phyloP scores from a whole-genome alignment of 2,329 filamentous ascomycete species.

The Diaporthe sp. region DNA sequence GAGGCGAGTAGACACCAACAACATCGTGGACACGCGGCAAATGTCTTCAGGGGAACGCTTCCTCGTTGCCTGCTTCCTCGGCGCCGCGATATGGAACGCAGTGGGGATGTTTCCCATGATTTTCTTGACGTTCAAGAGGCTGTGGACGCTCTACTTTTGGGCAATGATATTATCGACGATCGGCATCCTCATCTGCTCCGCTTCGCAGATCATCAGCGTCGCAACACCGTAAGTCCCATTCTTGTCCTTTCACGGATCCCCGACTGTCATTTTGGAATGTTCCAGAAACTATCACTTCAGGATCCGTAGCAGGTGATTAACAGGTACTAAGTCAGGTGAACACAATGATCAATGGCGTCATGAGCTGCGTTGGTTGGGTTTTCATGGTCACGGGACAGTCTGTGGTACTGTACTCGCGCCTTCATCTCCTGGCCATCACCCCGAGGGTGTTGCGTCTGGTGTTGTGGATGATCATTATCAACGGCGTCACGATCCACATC shows the following conservation, averaged over 20 bases:
- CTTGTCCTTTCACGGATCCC: too few species aligned
- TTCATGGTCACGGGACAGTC: conserved; percentile 69
- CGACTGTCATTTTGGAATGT: too few species aligned
- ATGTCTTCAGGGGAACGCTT: conserved; percentile 27
- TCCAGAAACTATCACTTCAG: too few species aligned
- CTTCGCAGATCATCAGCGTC: conserved; percentile 18
- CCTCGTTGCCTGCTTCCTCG: conserved; percentile 31
- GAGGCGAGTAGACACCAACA: conserved; percentile 32
- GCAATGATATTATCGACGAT: conserved; percentile 15
- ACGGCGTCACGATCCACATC: conserved; percentile 62
- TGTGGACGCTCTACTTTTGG: conserved; percentile 34
- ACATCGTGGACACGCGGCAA: conserved; percentile 19
- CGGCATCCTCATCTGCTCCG: conserved; percentile 27
- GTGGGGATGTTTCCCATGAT: conserved; percentile 28
- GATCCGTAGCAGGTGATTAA: too few species aligned
- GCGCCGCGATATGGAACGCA: conserved; percentile 25
- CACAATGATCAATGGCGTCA: not conserved
- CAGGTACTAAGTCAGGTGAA: not conserved
- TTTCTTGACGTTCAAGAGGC: conserved; percentile 31
- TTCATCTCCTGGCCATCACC: conserved; percentile 67
- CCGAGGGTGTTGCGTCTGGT: conserved; percentile 59
- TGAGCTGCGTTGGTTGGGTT: conserved; percentile 61
- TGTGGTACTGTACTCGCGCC: conserved; percentile 69
- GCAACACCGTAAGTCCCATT: not conserved
- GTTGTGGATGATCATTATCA: conserved; percentile 65